Evolutionary conservation across 1,139 yeast species (phyloP), one percentile per base, ranked within the genome.

Genomic region (Meyerozyma elateridarum): DNA sequence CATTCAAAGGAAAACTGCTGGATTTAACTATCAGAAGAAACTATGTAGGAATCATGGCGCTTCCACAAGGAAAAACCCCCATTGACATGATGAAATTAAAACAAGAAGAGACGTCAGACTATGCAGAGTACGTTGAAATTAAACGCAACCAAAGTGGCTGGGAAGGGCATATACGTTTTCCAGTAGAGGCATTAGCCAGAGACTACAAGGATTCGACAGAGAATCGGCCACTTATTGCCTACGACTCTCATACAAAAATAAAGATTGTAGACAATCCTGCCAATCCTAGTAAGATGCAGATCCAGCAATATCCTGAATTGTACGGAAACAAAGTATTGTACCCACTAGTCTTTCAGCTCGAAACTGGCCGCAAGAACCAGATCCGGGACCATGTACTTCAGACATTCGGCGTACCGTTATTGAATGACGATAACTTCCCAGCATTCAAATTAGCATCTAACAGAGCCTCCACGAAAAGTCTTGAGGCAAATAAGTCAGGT

Each of bases 291-390:
- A 24, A 14, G 17, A 11, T 15, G 18, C 27, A 24, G 19, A 14
- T 25, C 13, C 8, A 12, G 6, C 26, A 30, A 13, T 49, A 44
- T 30, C 52, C 52, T 4, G 28, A 30, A 4, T 36, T 51, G 8
- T 46, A 34, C 31, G 24, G 25, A 9, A 31, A 36, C 12, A 42
- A 40, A 20, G 24, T 25, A 5, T 30, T 45, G 4, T 40, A 45
- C 12, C 59, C 59, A 1, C 34, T 51, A 1, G 35, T 51, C 5
- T 35, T 51, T 21, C 49, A 52, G 31, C 38, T 54, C 9, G 38
- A 39, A 20, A 52, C 58, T 0, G 59, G 59, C 6, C 31, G 58
- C 20, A 53, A 54, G 36, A 54, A 54, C 36, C 59, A 54, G 36
- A 48, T 54, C 20, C 33, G 59, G 25, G 58, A 54, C 26, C 59